Base-by-base conservation (phyloP, 768 basidiomycete genomes). In the Clathrus columnatus region DNA sequence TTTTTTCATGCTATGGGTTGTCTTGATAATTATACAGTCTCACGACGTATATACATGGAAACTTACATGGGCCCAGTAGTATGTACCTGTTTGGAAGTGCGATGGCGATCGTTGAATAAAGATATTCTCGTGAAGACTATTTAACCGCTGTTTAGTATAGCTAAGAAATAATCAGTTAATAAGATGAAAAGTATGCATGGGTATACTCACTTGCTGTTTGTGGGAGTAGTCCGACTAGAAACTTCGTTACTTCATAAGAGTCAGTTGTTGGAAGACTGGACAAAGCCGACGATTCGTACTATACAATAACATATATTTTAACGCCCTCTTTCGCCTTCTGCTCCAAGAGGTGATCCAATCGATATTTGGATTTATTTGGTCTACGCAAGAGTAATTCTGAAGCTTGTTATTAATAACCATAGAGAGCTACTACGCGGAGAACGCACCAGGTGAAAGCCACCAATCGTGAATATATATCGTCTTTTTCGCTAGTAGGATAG, bases 41-140 rank as follows among this genome's bases (percentile, higher is more conserved):
- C 47, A 24, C 28, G 21, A 20, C 42, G 18, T 53, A 21, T 59
- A 23, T 7, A 36, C 46, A 56, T 46, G n/a, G 20, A 2, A 11
- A 70, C 85, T 62, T 64, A 95, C 93, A 71, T 98, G 96, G 24
- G 95, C 94, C 96, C 96, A 99, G 66, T 96, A 94, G 67, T 95
- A 92, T 2, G 93, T 98, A 11, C 94, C 94, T 0, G 94, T 96
- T 66, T 91, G 87, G 69, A 97, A 92, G 70, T 99, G 96, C 2
- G 91, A 95, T 0, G 96, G 96, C 4, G 95, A 97, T 23, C 96
- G 83, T 65, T 99, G 96, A 2, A 98, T 84, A 82, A 93, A 84
- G 52, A 99, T 87, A 69, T 98, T 97, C 3, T 84, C 82, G 66
- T 98, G 95, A 11, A 99, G 70, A 0, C 75, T 77, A 20, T 78